Evolutionary conservation across 192 early-diverging fungal species (phyloP), one percentile per base, ranked within the genome.

Genomic region (Entomortierella chlamydospora): DNA sequence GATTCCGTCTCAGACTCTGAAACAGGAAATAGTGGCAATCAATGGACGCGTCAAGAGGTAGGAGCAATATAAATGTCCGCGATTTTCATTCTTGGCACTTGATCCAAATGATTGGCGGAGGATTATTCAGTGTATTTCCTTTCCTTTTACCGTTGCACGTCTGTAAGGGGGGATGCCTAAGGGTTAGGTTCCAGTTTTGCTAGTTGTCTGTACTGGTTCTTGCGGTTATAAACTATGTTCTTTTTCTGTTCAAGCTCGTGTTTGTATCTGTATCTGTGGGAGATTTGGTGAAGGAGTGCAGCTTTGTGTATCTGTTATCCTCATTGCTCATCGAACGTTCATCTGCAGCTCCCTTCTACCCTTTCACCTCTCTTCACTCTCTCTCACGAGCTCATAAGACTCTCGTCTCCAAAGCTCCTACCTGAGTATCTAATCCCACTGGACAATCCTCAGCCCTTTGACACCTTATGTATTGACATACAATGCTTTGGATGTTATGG

Each of bases 41-140:
- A 60, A 56, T 73, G 71, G 71, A 73, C 71, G 71, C 71, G 71
- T 59, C 51, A 65, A 60, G 61, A 73, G 61, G 71, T 73, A 73
- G 65, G 55, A 4, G n/a, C n/a, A n/a, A n/a, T n/a, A n/a, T n/a
- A n/a, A n/a, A 12, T 51, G 18, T 54, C 25, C 15, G 15, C 4
- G 4, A 47, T 5, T 47, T 20, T 20, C 45, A 47, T 20, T 47
- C 12, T 20, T 47, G 15, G 15, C 5, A 20, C 34, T 37, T 10
- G 34, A 37, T 37, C 34, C 10, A 37, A 37, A 20, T 47, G 45
- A 47, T 47, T 47, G 45, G 45, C 45, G 20, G 45, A 47, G 15
- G 5, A 47, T 20, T 37, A 37, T 37, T n/a, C n/a, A n/a, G n/a
- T 37, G 34, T 10, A 37, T 7, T 37, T 37, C 34, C 4, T n/a